phyloP scores from a whole-genome alignment of 1,139 yeast genomes.

The Yamadazyma mexicana region DNA sequence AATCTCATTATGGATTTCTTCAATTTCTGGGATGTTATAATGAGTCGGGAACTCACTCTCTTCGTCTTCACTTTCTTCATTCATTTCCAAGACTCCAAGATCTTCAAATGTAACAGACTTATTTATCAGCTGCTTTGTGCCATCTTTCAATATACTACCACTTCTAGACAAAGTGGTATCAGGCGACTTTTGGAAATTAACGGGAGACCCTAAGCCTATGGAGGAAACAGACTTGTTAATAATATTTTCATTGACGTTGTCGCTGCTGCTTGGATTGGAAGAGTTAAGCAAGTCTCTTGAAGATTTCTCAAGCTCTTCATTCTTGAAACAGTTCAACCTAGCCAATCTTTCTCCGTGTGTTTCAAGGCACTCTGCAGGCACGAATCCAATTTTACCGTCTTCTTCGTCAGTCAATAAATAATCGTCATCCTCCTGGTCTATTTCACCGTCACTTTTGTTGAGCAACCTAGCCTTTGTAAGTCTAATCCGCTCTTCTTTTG shows the following conservation, averaged over 20 bases:
- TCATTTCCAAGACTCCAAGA: slow-evolving; percentile 32
- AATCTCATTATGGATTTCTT: slow-evolving; percentile 11
- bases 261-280: slow-evolving; percentile 14
- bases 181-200: slow-evolving; percentile 17
- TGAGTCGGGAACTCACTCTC: slow-evolving; percentile 13
- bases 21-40: slow-evolving; percentile 14
- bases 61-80: slow-evolving; percentile 21
- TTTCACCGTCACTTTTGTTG: slow-evolving; percentile 13
- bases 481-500: slow-evolving; percentile 34
- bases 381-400: slow-evolving; percentile 77
- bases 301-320: slow-evolving; percentile 66
- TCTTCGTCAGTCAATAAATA: slow-evolving; percentile 43
- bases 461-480: slow-evolving; percentile 12
- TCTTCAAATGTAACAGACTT: slow-evolving; percentile 46
- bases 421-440: slow-evolving; percentile 8
- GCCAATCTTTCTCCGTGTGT: slow-evolving; percentile 91
- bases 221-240: slow-evolving; percentile 8
- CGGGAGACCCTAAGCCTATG: slow-evolving; percentile 17
- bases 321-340: slow-evolving; percentile 86
- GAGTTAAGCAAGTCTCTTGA: slow-evolving; percentile 15
- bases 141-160: slow-evolving; percentile 19
- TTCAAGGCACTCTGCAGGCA: slow-evolving; percentile 94
- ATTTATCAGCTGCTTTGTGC: slow-evolving; percentile 20
- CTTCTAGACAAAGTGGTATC: slow-evolving; percentile 18
- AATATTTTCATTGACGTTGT: slow-evolving; percentile 11